Evolutionary conservation across 371 early-diverging fungal genomes (phyloP).

Genomic region (Coemansia sp.): DNA sequence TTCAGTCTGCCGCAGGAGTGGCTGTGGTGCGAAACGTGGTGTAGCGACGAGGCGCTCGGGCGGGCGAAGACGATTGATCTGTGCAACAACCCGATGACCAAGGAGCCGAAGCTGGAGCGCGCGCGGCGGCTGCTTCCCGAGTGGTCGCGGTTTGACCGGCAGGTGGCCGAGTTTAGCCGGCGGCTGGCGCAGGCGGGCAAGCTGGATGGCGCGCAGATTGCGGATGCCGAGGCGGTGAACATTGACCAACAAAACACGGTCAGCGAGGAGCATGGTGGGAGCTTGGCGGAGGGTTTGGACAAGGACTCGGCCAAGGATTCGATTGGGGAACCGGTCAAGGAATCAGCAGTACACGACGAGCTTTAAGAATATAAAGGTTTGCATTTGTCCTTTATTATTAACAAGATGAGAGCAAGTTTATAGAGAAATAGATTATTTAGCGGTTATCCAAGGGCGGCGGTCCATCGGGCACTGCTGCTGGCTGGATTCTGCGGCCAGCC

Average conservation of each 20-base stretch:
- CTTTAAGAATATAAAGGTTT: neutral
- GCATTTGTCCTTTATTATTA: neutral
- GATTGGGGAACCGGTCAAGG: too few species aligned
- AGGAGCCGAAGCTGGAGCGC: slow-evolving; percentile 93
- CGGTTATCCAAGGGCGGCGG: slow-evolving; percentile 71
- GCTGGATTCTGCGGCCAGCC: slow-evolving; percentile 69
- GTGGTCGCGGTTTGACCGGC: slow-evolving; percentile 79
- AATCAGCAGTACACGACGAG: neutral
- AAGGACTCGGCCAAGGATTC: too few species aligned
- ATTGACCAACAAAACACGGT: slow-evolving; percentile 11
- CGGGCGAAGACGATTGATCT: slow-evolving; percentile 95
- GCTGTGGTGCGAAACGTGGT: slow-evolving; percentile 98
- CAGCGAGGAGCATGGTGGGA: too few species aligned
- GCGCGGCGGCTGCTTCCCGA: slow-evolving; percentile 91
- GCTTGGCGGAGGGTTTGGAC: too few species aligned
- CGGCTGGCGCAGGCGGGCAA: slow-evolving; percentile 32
- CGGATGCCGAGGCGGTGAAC: slow-evolving; percentile 37
- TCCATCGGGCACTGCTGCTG: slow-evolving; percentile 84
- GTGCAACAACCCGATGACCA: slow-evolving; percentile 97
- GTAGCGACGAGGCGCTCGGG: slow-evolving; percentile 77
- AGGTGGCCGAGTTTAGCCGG: slow-evolving; percentile 55
- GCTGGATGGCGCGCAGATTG: slow-evolving; percentile 39
- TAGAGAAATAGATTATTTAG: slow-evolving; percentile 16
- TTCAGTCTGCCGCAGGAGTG: slow-evolving; percentile 92
- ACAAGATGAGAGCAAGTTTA: neutral